Conservation (phyloP, 345 rosid genomes). For the Turnera subulata region DNA sequence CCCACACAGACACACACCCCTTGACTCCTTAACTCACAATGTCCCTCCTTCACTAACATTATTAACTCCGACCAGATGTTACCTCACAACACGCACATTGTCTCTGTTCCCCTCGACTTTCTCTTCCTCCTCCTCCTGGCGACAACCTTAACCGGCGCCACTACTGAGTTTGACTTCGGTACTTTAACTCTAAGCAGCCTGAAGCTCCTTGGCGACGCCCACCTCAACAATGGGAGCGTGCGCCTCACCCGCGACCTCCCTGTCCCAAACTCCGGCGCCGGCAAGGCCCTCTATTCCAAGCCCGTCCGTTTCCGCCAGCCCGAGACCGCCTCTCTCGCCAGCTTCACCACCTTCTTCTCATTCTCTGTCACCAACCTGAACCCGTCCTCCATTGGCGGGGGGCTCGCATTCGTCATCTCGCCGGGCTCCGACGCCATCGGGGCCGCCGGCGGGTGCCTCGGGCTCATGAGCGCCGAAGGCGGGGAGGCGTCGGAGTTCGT, state of each 20-base stretch:
- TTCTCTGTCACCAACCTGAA: slow-evolving; percentile 70
- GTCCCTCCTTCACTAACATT: too few relatives aligned
- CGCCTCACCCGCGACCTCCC: slow-evolving; percentile 80
- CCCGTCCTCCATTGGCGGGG: slow-evolving; percentile 92
- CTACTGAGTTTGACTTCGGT: slow-evolving; percentile 64
- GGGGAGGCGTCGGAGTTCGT: slow-evolving; percentile 52
- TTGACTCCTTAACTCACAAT: too few relatives aligned
- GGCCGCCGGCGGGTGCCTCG: slow-evolving; percentile 69
- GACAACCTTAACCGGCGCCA: not conserved
- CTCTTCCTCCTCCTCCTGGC: too few relatives aligned
- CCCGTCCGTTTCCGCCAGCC: slow-evolving; percentile 72
- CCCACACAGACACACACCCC: too few relatives aligned
- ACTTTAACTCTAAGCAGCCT: slow-evolving; percentile 65
- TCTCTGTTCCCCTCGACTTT: too few relatives aligned
- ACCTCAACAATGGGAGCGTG: slow-evolving; percentile 68
- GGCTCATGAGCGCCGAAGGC: slow-evolving; percentile 42
- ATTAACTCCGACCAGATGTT: too few relatives aligned
- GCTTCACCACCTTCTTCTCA: slow-evolving; percentile 85
- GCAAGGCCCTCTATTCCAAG: slow-evolving; percentile 65
- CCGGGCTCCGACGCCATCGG: slow-evolving; percentile 68
- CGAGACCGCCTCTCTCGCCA: slow-evolving; percentile 42
- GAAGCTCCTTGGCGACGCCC: slow-evolving; percentile 88
- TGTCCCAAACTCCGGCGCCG: slow-evolving; percentile 83
- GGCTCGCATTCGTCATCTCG: slow-evolving; percentile 81
- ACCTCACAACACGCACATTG: too few relatives aligned